phyloP scores from a whole-genome alignment of 345 rosid species.

The Theobroma cacao region DNA sequence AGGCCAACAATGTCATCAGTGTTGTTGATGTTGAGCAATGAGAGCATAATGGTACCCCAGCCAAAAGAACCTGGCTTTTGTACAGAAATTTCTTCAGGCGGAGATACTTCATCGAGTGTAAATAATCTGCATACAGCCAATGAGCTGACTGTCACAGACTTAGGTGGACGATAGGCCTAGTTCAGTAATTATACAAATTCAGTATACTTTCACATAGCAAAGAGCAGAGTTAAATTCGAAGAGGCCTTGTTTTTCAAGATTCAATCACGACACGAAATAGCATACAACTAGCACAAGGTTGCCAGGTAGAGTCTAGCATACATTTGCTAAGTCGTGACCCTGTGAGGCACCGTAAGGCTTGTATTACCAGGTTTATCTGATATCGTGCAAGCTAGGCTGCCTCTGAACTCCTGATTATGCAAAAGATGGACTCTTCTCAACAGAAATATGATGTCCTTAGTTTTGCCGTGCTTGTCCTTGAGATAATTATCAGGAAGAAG shows the following conservation, averaged over 20 bases:
- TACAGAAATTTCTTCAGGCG: neutral
- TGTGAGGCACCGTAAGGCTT: no score
- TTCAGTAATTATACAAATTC: neutral
- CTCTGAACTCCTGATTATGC: no score
- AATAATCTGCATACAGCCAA: neutral
- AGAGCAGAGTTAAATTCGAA: no score
- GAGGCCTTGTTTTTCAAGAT: no score
- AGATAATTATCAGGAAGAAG: no score
- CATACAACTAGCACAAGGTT: no score
- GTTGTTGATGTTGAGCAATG: constrained; percentile 20
- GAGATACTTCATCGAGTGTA: neutral
- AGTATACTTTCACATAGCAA: neutral
- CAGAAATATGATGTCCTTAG: no score
- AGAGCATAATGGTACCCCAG: constrained; percentile 1
- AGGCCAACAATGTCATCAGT: constrained; percentile 16
- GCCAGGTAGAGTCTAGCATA: neutral
- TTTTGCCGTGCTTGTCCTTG: no score
- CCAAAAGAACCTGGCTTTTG: constrained; percentile 15
- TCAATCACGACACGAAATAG: no score
- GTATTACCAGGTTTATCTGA: no score
- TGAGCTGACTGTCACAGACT: neutral
- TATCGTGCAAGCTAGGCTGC: no score
- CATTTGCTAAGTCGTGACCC: neutral
- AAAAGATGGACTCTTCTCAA: no score
- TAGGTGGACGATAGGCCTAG: neutral